Evolutionary conservation across 768 basidiomycete species (phyloP).

Genomic region (Phylloporus scabripes): DNA sequence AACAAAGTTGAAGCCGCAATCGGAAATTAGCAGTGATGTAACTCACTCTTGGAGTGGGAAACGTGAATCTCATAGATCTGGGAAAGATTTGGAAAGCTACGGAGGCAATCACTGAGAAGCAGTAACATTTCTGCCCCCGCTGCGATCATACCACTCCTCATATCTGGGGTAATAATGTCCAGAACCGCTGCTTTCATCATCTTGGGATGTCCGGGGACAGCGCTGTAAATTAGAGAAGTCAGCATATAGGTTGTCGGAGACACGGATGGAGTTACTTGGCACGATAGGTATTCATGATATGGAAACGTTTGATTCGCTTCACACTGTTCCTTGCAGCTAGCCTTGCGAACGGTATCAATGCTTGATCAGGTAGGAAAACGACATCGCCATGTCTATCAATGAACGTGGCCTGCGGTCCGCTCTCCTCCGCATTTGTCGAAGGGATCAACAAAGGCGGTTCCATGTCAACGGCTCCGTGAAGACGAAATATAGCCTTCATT

Average conservation of each 20-base stretch:
- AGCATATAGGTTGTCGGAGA: not conserved
- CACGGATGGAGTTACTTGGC: conserved; percentile 46
- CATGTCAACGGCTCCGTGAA: conserved; percentile 87
- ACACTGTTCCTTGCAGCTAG: conserved; percentile 63
- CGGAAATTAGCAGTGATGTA: not conserved
- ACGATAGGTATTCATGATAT: conserved; percentile 67
- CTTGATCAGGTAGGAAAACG: conserved; percentile 66
- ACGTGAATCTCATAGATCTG: conserved; percentile 71
- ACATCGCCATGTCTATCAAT: conserved; percentile 79
- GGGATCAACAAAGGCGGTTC: conserved; percentile 84
- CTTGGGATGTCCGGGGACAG: conserved; percentile 68
- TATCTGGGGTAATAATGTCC: conserved; percentile 78
- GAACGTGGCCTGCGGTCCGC: conserved; percentile 61
- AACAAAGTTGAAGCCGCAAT: conserved; percentile 4
- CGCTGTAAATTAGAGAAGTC: conserved; percentile 31
- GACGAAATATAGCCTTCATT: conserved; percentile 68
- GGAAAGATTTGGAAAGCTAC: conserved; percentile 64
- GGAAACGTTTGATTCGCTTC: conserved; percentile 77
- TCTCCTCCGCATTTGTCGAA: conserved; percentile 54
- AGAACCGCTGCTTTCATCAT: conserved; percentile 70
- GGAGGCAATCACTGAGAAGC: conserved; percentile 59
- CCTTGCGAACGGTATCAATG: conserved; percentile 74
- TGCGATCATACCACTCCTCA: conserved; percentile 55
- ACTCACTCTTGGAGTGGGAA: conserved; percentile 71
- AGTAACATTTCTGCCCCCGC: conserved; percentile 72